Percentiles rank a stretch among this genome's conserved stretches.
Conservation (phyloP, 2,329 filamentous ascomycete species). For the Cercospora sp. region DNA sequence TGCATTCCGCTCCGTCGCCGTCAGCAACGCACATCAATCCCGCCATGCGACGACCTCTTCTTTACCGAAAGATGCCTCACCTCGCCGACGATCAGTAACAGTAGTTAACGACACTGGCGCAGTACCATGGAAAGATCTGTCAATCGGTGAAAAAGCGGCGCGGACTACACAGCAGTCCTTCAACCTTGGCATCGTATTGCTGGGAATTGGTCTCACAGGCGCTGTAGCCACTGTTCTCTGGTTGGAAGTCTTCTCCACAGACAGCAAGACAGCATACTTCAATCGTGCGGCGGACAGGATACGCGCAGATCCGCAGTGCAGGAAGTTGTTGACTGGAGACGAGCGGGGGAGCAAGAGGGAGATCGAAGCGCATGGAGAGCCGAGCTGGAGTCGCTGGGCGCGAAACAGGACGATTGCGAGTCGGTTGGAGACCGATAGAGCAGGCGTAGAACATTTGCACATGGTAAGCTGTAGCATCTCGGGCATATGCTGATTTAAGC, state of each 20-base stretch:
- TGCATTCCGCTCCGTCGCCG: slow-evolving; percentile 14
- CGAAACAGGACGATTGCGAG: slow-evolving; percentile 58
- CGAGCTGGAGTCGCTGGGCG: slow-evolving; percentile 79
- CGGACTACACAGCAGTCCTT: slow-evolving; percentile 87
- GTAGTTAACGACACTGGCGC: slow-evolving; percentile 82
- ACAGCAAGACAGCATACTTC: slow-evolving; percentile 85
- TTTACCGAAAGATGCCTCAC: slow-evolving; percentile 37
- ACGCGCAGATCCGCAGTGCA: slow-evolving; percentile 69
- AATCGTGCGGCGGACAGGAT: slow-evolving; percentile 82
- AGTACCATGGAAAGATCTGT: slow-evolving; percentile 78
- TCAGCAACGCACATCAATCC: slow-evolving; percentile 8
- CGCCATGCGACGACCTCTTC: slow-evolving; percentile 32
- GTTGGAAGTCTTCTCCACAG: slow-evolving; percentile 76
- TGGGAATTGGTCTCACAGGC: slow-evolving; percentile 73
- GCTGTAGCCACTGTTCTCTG: slow-evolving; percentile 78
- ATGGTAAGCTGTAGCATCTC: slow-evolving; percentile 51
- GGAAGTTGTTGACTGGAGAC: slow-evolving; percentile 70
- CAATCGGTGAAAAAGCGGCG: slow-evolving; percentile 72
- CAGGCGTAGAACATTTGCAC: slow-evolving; percentile 75
- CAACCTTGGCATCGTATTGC: slow-evolving; percentile 76
- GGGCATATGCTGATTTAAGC: background rate
- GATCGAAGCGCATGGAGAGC: slow-evolving; percentile 79
- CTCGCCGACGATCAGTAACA: slow-evolving; percentile 70
- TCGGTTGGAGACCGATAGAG: slow-evolving; percentile 63
- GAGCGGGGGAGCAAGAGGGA: slow-evolving; percentile 57